Conservation (phyloP, 129 eudicot genomes). For the Helianthus tuberosus region DNA sequence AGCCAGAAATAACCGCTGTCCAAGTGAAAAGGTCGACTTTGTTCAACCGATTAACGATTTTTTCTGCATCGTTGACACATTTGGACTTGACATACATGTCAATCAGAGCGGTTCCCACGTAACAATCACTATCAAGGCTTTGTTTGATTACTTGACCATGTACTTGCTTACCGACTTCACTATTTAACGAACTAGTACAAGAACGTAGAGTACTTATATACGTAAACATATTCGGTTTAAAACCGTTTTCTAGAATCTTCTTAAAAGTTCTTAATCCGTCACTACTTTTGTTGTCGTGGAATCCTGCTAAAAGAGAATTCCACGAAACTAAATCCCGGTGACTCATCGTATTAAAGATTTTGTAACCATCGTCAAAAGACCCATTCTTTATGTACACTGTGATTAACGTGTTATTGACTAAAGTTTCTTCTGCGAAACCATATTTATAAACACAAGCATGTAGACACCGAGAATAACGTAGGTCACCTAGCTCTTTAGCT, state of each 20-base stretch:
- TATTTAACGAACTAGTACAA: conserved; percentile 35
- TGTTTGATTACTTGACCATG: conserved; percentile 41
- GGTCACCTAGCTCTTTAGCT: conserved; percentile 37
- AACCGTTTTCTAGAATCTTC: conserved; percentile 42
- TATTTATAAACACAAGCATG: conserved; percentile 49
- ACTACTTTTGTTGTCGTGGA: conserved; percentile 31
- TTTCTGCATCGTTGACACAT: conserved; percentile 37
- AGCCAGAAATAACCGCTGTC: conserved; percentile 42
- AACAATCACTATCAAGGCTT: conserved; percentile 30
- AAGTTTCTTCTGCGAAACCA: conserved; percentile 40
- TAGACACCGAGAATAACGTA: conserved; percentile 34
- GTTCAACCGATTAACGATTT: conserved; percentile 29
- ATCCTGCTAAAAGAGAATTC: conserved; percentile 50
- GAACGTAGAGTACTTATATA: conserved; percentile 42
- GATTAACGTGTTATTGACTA: conserved; percentile 43
- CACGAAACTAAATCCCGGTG: conserved; percentile 48
- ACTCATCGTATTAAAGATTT: conserved; percentile 34
- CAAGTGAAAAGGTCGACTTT: conserved; percentile 45
- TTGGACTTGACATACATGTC: conserved; percentile 44
- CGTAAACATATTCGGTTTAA: conserved; percentile 45
- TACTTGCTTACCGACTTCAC: conserved; percentile 40
- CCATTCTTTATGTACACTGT: conserved; percentile 45
- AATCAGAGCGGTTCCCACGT: conserved; percentile 44
- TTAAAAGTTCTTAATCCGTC: conserved; percentile 39
- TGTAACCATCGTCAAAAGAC: conserved; percentile 31